Evolutionary conservation across 2,329 filamentous ascomycete species (phyloP).

Genomic region (Escovopsis sp.): DNA sequence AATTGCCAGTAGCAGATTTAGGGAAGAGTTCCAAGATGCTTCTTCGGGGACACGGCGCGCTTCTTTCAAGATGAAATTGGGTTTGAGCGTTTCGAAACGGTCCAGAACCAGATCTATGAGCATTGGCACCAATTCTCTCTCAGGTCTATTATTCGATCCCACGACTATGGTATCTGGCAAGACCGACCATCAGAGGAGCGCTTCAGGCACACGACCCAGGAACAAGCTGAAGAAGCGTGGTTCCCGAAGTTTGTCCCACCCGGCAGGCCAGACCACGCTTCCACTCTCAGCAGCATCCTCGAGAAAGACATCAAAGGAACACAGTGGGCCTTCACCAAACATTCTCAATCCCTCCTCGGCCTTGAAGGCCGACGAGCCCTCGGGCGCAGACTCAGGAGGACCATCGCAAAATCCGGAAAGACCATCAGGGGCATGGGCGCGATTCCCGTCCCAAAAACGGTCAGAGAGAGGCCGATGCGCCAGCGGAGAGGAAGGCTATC

Average conservation of each 20-base stretch:
- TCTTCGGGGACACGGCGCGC: slow-evolving; percentile 3
- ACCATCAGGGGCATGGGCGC: slow-evolving; percentile 20
- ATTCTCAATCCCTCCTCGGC: background rate
- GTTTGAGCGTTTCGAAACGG: slow-evolving; percentile 19
- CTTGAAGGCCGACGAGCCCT: slow-evolving; percentile 2
- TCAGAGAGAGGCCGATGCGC: slow-evolving; percentile 11
- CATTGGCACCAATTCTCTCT: background rate
- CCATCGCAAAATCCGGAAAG: slow-evolving; percentile 3
- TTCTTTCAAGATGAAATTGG: slow-evolving; percentile 23
- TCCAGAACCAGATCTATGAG: slow-evolving; percentile 10
- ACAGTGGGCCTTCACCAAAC: background rate
- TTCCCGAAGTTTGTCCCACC: background rate
- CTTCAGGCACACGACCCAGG: background rate
- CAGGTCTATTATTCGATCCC: background rate
- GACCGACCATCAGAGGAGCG: background rate
- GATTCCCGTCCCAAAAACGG: slow-evolving; percentile 17
- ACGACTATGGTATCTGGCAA: background rate
- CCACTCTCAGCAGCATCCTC: background rate
- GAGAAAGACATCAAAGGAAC: background rate
- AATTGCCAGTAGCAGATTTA: slow-evolving; percentile 25
- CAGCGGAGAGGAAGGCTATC: background rate
- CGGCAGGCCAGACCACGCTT: background rate
- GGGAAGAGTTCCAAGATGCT: slow-evolving; percentile 20
- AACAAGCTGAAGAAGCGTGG: background rate
- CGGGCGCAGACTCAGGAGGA: background rate